Evolutionary conservation across 768 basidiomycete genomes (phyloP), one percentile per base, ranked within the genome.

Genomic region (Nidula microcarpa): DNA sequence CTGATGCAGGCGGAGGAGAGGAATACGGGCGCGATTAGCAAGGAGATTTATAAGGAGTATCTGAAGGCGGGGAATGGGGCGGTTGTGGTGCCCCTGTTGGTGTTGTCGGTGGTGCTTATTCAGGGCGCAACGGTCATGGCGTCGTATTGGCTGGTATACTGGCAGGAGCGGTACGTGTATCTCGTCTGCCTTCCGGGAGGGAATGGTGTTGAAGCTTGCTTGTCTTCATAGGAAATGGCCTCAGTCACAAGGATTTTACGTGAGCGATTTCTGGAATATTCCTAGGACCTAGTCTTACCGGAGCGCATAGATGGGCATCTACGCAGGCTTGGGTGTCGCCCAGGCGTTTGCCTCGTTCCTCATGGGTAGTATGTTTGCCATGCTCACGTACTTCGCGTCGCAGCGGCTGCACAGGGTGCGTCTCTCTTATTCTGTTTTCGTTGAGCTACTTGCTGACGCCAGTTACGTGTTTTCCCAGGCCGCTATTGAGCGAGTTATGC

Each of bases 1-100:
- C 70, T 94, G 43, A 95, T 94, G 90, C 89, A 93, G 61, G 74
- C 71, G 23, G 94, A 95, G 67, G 91, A 94, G 64, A 76, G 92
- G 14, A 88, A 87, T 58, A 85, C 82, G 0, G 94, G 92, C 3
- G 81, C 89, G 0, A 79, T 93, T 57, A 73, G 76, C 34, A 61
- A 68, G 57, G 55, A 67, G 1, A 77, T 85, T 9, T 86, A 86
- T 58, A 78, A 71, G 62, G 62, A 77, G 34, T 96, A 93, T 65
- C 62, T 89, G 47, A 67, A 72, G 33, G 90, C 91, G 3, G 94
- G 85, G 1, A 81, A 81, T 33, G 92, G 91, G 10, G 55, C 55
- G 4, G 57, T 86, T 49, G 73, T 91, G 16, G 56, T 94, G 1
- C 91, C 94, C 0, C 50, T 87, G 16, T 64, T 96, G 41, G 17